These are phyloP conservation scores for Raphanus raphanistrum DNA, from an alignment of 345 rosid genomes.

Conservation along the genomic window DNA sequence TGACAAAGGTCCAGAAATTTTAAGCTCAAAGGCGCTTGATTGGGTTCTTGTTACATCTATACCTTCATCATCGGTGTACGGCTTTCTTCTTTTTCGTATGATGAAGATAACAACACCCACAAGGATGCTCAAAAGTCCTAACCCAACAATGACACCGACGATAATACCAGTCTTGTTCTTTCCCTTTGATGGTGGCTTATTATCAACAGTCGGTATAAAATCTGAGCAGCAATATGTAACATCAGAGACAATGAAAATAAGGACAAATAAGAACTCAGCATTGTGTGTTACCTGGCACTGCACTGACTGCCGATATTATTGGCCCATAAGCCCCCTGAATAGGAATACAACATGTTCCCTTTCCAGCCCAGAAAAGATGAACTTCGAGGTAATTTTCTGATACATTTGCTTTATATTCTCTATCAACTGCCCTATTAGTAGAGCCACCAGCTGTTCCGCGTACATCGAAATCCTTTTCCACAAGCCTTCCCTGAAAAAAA, in stretches of 20 bases:
- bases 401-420: conserved; percentile 34
- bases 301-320: conserved; percentile 55
- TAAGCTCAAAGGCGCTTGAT: neutral
- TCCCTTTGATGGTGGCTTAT: conserved; percentile 44
- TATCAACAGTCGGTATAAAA: conserved; percentile 60
- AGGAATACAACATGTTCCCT: conserved; percentile 46
- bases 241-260: no score
- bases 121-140: conserved; percentile 39
- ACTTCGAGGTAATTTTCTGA: conserved; percentile 38
- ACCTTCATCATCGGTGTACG: conserved; percentile 59
- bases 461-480: conserved; percentile 53
- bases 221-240: conserved; percentile 40
- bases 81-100: conserved; percentile 43
- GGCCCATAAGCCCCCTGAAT: conserved; percentile 43
- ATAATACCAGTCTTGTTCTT: conserved; percentile 31
- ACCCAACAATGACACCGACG: conserved; percentile 36
- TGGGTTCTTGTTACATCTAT: conserved; percentile 20
- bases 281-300: conserved; percentile 51
- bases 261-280: neutral
- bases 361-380: conserved; percentile 47
- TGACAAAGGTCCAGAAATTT: neutral
- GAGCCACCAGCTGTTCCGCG: conserved; percentile 43
- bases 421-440: conserved; percentile 29
- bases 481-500: conserved; percentile 44
- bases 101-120: conserved; percentile 35